A percentile compares a stretch with the other conserved stretches of the same genome.
Evolutionary conservation across 148 eudicot species (phyloP).

Genomic region (Beta vulgaris): DNA sequence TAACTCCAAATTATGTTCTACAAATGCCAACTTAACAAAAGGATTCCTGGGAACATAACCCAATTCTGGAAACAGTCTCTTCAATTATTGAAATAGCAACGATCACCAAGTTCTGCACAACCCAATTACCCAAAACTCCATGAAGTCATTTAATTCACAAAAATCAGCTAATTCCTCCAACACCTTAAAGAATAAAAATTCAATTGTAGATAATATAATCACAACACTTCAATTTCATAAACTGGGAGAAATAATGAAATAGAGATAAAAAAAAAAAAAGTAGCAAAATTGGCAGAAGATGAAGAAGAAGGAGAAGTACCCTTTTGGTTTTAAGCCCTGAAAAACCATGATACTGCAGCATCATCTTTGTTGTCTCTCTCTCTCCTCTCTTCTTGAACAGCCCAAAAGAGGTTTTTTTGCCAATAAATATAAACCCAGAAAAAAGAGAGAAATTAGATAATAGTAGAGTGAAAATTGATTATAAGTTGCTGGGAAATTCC

Average conservation of each 20-base stretch:
- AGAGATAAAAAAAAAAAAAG: not conserved
- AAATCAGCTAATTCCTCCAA: not conserved
- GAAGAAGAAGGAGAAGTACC: conserved; percentile 19
- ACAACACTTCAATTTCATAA: not conserved
- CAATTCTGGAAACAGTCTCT: not conserved
- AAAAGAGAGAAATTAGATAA: not conserved
- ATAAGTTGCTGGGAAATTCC: not conserved
- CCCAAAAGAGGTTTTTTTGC: not conserved
- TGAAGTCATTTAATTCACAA: not conserved
- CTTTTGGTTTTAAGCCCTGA: conserved; percentile 34
- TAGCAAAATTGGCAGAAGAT: too few species aligned
- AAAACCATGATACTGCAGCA: conserved; percentile 16
- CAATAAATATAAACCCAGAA: not conserved
- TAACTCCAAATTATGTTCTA: not conserved
- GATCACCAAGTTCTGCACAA: not conserved
- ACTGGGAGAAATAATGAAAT: not conserved
- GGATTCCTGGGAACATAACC: not conserved
- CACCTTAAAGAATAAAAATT: not conserved
- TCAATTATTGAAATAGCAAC: not conserved
- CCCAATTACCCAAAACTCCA: not conserved
- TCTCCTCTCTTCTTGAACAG: not conserved
- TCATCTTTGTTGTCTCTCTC: conserved; percentile 13
- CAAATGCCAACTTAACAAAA: not conserved
- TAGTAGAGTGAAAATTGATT: not conserved
- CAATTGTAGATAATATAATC: not conserved